A percentile compares a stretch with the other conserved stretches of the same genome.
Evolutionary conservation across 2,329 filamentous ascomycete genomes (phyloP).

Genomic region (Fusarium fracticaudum): DNA sequence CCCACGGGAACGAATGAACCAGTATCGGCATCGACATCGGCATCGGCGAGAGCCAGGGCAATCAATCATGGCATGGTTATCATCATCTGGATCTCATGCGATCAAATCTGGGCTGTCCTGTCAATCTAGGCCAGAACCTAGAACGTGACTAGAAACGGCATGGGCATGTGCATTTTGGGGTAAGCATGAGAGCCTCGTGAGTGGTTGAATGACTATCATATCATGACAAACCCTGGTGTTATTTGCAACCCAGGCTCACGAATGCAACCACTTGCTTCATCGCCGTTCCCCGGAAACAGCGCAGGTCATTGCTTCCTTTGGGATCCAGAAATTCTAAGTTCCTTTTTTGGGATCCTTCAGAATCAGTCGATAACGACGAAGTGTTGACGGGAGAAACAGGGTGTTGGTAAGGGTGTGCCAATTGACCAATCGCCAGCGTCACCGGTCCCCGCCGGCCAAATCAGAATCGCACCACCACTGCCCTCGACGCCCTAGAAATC

Average conservation of each 20-base stretch:
- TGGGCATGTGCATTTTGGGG: conserved; percentile 21
- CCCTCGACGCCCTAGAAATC: conserved; percentile 33
- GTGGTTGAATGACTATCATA: conserved; percentile 27
- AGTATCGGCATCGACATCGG: not conserved
- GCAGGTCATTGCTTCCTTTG: conserved; percentile 15
- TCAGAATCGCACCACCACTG: conserved; percentile 41
- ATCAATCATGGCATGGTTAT: conserved; percentile 16
- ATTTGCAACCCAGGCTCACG: conserved; percentile 2
- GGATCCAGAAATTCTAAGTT: not conserved
- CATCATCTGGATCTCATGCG: conserved; percentile 31
- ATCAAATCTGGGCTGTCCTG: conserved; percentile 31
- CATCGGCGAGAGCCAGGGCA: conserved; percentile 21
- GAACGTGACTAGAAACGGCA: conserved; percentile 21
- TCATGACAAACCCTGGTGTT: conserved; percentile 19
- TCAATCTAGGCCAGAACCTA: conserved; percentile 25
- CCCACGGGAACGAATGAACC: not conserved
- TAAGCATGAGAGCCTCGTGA: conserved; percentile 27
- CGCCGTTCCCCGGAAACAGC: conserved; percentile 20
- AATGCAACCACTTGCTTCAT: conserved; percentile 7
- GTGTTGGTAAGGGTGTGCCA: not conserved
- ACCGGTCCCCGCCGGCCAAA: conserved; percentile 41
- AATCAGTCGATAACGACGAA: conserved; percentile 36
- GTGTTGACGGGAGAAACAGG: conserved; percentile 41
- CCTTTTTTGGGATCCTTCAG: conserved; percentile 13
- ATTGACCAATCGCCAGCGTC: conserved; percentile 37